Conservation (phyloP, 257 asterid genomes). For the Solanum etuberosum region DNA sequence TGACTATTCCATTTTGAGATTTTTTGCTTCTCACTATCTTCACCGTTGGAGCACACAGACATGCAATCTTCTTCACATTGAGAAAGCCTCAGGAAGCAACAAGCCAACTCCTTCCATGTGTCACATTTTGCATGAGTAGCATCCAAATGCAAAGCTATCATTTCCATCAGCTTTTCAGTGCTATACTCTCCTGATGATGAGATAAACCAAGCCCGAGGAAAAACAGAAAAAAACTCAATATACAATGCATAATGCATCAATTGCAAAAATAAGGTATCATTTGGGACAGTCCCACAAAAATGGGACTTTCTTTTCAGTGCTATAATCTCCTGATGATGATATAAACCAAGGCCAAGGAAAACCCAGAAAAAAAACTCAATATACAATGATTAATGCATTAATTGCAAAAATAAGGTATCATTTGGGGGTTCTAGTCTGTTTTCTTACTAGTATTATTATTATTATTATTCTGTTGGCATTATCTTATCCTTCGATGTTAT, state of each 20-base stretch:
- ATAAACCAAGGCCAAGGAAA: neutral
- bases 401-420: neutral
- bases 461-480: neutral
- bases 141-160: constrained; percentile 79
- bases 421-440: neutral
- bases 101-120: constrained; percentile 68
- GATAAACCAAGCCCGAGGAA: neutral
- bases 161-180: constrained; percentile 51
- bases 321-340: constrained; percentile 45
- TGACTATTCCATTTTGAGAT: constrained; percentile 13
- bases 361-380: neutral
- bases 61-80: constrained; percentile 51
- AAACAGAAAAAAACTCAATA: neutral
- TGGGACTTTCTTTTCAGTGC: constrained; percentile 17
- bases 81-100: constrained; percentile 52
- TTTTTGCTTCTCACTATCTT: constrained; percentile 9
- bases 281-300: neutral
- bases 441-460: neutral
- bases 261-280: neutral
- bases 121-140: constrained; percentile 40
- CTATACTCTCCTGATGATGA: constrained; percentile 50
- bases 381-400: neutral
- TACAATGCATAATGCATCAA: neutral
- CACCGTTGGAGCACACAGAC: constrained; percentile 34
- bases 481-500: neutral